Evolutionary conservation across 1,284 basidiomycete genomes (phyloP), one percentile per base, ranked within the genome.

Genomic region (Blastosporella zonata): DNA sequence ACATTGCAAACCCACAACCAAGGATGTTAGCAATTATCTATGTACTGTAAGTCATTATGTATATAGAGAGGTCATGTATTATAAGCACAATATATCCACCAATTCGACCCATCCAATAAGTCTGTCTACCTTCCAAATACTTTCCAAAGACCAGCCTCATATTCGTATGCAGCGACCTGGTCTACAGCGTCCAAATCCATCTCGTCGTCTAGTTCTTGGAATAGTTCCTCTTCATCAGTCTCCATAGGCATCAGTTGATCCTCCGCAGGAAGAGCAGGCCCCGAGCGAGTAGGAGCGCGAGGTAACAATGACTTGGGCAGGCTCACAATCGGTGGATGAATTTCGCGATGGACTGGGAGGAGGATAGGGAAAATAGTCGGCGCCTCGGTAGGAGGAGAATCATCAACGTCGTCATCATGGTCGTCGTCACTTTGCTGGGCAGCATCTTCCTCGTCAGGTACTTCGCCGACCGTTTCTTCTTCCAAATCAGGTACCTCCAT

Each of bases 171-270:
- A 49, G 46, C 18, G 28, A 34, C 47, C 41, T 47, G 42, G 55
- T 85, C 82, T 47, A 52, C 47, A 25, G 54, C 47, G 35, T 84
- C 75, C 33, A 78, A 55, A 15, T 61, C 59, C 2, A 66, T 67
- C 18, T 85, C 83, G 17, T 75, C 76, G 6, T 63, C 50, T 21
- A 84, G 56, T 61, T 79, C 81, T 1, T 55, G 59, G 6, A 59
- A 53, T 17, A 81, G 50, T 13, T 58, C 67, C 18, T 69, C 70
- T n/a, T 73, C 67, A 48, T 82, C 72, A 2, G 67, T 69, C 37
- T 71, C 68, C 2, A 63, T 55, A 6, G 70, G 54, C 55, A 81
- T 61, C 12, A 73, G 52, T 1, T 60, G 47, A 2, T 65, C 67
- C 0, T 57, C 47, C 22, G 27, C 15, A 46, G 6, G 9, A 2